These are phyloP conservation scores for Cercophora samala DNA, from an alignment of 495 filamentous ascomycete species.

Conservation along the genomic window DNA sequence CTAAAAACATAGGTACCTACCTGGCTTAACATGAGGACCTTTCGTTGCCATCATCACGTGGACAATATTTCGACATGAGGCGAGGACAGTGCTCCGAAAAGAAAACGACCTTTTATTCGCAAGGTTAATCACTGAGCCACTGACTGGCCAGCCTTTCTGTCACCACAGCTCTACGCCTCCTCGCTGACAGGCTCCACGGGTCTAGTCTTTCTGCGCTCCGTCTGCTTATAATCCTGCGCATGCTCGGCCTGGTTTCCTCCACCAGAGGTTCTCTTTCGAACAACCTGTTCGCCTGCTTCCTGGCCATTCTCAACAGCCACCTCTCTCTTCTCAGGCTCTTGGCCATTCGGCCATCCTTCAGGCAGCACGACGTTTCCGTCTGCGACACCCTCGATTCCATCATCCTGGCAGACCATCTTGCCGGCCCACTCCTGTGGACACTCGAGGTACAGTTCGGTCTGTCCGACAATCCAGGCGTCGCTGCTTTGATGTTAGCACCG, in stretches of 20 bases:
- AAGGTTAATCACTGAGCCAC: no score
- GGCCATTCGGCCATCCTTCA: not conserved
- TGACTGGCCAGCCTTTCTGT: no score
- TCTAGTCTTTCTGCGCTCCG: constrained; percentile 1
- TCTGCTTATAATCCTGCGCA: not conserved
- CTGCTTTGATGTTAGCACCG: not conserved
- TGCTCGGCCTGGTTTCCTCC: not conserved
- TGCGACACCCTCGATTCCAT: constrained; percentile 4
- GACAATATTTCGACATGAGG: no score
- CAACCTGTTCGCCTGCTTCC: not conserved
- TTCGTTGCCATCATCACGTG: no score
- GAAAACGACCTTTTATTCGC: no score
- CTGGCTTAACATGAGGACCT: no score
- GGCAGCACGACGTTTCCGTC: constrained; percentile 2
- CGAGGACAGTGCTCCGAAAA: no score
- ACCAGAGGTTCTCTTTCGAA: not conserved
- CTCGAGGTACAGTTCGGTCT: constrained; percentile 6
- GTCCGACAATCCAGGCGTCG: constrained; percentile 2
- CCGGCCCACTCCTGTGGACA: not conserved
- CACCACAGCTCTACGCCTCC: not conserved
- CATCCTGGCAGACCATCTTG: constrained; percentile 2
- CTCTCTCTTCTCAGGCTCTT: not conserved
- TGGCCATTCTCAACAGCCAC: not conserved
- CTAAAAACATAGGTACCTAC: no score
- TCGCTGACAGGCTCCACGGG: not conserved